Evolutionary conservation across 805 yeast genomes (phyloP).

Genomic region (Priceomyces carsonii): DNA sequence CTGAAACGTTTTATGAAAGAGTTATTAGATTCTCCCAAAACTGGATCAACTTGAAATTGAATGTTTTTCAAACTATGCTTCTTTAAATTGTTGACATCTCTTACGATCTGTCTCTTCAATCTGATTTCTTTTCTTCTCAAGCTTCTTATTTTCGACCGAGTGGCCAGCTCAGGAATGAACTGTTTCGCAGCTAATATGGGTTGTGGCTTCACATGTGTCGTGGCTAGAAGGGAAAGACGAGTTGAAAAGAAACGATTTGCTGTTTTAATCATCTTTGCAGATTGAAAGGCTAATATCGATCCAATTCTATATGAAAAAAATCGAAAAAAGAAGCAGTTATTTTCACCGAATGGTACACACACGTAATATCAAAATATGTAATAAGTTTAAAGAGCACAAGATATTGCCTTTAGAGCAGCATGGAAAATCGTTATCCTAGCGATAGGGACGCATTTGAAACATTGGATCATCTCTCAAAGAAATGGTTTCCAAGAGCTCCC

Average conservation of each 20-base stretch:
- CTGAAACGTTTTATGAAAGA: conserved; percentile 69
- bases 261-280: conserved; percentile 6
- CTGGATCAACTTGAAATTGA: conserved; percentile 67
- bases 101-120: conserved; percentile 40
- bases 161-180: conserved; percentile 30
- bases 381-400: too few species aligned
- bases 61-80: conserved; percentile 34
- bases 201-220: conserved; percentile 14
- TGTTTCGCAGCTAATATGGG: conserved; percentile 40
- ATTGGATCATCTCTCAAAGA: conserved; percentile 13
- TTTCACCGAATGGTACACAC: too few species aligned
- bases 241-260: conserved; percentile 18
- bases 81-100: conserved; percentile 42
- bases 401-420: too few species aligned
- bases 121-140: conserved; percentile 40
- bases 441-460: too few species aligned
- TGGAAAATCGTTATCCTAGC: too few species aligned
- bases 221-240: conserved; percentile 11
- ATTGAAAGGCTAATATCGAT: too few species aligned
- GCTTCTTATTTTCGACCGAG: conserved; percentile 31
- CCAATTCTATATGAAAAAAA: too few species aligned
- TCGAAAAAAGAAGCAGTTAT: too few species aligned
- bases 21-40: conserved; percentile 67
- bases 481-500: conserved; percentile 20
- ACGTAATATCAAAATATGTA: too few species aligned